phyloP scores from a whole-genome alignment of 1,284 basidiomycete genomes.

The Spongispora temasekensis region DNA sequence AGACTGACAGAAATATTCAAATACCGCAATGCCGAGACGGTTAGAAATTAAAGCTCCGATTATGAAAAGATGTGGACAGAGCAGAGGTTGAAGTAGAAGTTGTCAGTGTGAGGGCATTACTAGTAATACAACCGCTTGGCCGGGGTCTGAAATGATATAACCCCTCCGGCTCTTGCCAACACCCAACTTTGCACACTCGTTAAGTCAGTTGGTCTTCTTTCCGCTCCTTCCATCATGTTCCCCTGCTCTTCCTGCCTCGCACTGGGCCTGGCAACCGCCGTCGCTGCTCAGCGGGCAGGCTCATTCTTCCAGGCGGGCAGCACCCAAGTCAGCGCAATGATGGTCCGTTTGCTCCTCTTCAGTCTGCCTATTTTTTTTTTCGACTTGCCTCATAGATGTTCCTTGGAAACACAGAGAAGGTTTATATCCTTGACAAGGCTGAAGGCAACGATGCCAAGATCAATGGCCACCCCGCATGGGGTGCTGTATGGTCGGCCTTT shows the following conservation, averaged over 20 bases:
- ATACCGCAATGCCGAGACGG: too few species aligned
- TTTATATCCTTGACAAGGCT: constrained; percentile 51
- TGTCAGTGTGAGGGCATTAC: too few species aligned
- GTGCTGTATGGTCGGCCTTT: constrained; percentile 41
- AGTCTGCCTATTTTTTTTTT: background rate
- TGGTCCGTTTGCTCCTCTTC: constrained; percentile 43
- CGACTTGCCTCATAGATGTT: constrained; percentile 47
- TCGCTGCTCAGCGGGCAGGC: constrained; percentile 40
- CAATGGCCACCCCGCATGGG: constrained; percentile 45
- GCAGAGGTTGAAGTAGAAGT: too few species aligned
- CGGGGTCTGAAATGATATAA: background rate
- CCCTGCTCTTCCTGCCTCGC: constrained; percentile 31
- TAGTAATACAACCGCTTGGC: too few species aligned
- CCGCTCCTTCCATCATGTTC: constrained; percentile 28
- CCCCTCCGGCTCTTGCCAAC: background rate
- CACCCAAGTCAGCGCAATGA: constrained; percentile 64
- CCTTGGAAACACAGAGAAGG: constrained; percentile 48
- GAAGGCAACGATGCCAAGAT: constrained; percentile 45
- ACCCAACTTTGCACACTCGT: constrained; percentile 17
- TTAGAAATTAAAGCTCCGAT: too few species aligned
- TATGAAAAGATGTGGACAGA: too few species aligned
- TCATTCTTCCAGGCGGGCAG: constrained; percentile 51
- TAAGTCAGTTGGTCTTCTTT: constrained; percentile 2
- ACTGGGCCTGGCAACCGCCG: constrained; percentile 38
- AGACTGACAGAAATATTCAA: too few species aligned